Base-by-base conservation (phyloP, 2,329 filamentous ascomycete species). In the Botryotinia calthae region DNA sequence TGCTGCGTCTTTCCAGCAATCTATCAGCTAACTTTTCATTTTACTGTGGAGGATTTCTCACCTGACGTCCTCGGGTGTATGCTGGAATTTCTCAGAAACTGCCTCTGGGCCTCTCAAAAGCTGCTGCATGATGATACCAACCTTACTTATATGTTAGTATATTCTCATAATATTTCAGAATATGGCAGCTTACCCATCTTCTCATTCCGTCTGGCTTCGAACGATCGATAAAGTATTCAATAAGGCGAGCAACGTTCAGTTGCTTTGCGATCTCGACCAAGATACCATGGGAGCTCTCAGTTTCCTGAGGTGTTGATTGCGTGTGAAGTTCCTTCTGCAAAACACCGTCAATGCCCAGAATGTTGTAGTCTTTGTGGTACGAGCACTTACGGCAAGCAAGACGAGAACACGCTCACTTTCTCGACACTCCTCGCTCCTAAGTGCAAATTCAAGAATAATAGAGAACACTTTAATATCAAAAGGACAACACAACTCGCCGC, bases 61-160 rank as follows among this genome's bases (percentile, higher is more conserved):
- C 79, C 76, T 77, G 16, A 65, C 54, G 9, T 76, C 70, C 34
- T 79, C 79, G 4, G 74, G 63, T 12, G 73, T 66, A 6, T 74
- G n/a, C 67, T 77, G 73, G 14, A 79, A 65, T 44, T 51, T 72
- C 0, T 73, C 28, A 34, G 70, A 51, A 62, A 78, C 79, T 7
- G 63, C 63, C 1, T 74, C 44, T 9, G 69, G 76, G 9, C 63
- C 75, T 42, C 72, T 72, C 18, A 80, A 34, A 10, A 81, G 73
- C 61, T 80, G 75, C n/a, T 77, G 69, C 61, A 76, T 75, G n/a
- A 80, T 65, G 34, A 79, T 73, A 1, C 80, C 79, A 61, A 76
- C 75, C 79, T 79, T 46, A 10, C 16, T 58, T 12, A 37, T 4
- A 16, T 37, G 25, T 56, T 34, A 71, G 77, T 4, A 74, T 34